phyloP scores from a whole-genome alignment of 2,329 filamentous ascomycete species.

The Pseudocercospora fijiensis region DNA sequence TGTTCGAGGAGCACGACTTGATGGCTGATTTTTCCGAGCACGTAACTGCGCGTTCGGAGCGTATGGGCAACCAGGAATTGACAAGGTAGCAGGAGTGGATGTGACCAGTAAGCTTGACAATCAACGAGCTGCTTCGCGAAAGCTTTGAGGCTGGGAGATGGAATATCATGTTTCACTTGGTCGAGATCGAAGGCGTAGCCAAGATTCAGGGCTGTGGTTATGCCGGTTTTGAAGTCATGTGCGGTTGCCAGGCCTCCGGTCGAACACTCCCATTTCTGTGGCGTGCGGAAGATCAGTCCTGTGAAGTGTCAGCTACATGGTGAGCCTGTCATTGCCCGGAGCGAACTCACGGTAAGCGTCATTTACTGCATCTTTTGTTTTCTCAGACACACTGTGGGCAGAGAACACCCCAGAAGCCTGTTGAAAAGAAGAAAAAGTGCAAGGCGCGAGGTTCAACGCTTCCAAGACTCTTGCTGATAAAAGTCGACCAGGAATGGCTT shows the following conservation, averaged over 20 bases:
- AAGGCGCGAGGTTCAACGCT: constrained; percentile 10
- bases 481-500: constrained; percentile 4
- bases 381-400: constrained; percentile 5
- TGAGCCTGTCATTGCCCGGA: not conserved
- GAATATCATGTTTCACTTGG: not conserved
- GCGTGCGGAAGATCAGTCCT: constrained; percentile 19
- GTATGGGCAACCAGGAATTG: constrained; percentile 15
- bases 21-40: constrained; percentile 4
- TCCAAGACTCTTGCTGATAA: not conserved
- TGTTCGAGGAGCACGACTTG: constrained; percentile 15
- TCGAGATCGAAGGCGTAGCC: constrained; percentile 19
- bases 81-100: constrained; percentile 14
- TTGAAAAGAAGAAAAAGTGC: constrained; percentile 14
- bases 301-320: not conserved
- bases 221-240: constrained; percentile 16
- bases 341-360: constrained; percentile 7
- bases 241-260: constrained; percentile 15
- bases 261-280: constrained; percentile 21
- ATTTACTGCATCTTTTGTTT: not conserved
- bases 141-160: not conserved
- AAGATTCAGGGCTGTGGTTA: constrained; percentile 19
- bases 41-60: constrained; percentile 7
- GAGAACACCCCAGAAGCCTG: constrained; percentile 12
- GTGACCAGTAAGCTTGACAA: constrained; percentile 2
- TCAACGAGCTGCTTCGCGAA: constrained; percentile 7